A percentile compares a stretch with the other conserved stretches of the same genome.
These are phyloP conservation scores for Yarrowia keelungensis DNA, from an alignment of 805 yeast species.

Conservation along the genomic window DNA sequence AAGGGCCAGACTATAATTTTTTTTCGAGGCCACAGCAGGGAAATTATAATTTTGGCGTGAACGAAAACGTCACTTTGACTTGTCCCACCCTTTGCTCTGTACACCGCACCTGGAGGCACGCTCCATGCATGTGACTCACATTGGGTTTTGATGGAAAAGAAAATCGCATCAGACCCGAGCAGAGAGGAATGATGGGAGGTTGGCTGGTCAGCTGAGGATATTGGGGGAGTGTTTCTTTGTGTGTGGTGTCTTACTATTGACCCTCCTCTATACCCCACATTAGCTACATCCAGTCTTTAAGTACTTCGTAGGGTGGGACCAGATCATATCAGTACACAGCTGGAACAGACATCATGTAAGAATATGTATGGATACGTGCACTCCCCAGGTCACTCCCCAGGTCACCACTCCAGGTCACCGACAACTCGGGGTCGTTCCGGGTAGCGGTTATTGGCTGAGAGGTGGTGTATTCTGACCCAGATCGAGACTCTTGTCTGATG, in stretches of 20 bases:
- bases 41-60: slow-evolving; percentile 17
- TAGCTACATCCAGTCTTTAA: too few species aligned
- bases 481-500: neutral
- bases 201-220: too few species aligned
- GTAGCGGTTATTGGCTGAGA: slow-evolving; percentile 3
- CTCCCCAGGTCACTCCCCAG: slow-evolving; percentile 9
- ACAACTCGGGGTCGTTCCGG: slow-evolving; percentile 20
- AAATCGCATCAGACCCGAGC: slow-evolving; percentile 20
- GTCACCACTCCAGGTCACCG: slow-evolving; percentile 18
- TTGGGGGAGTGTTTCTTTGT: too few species aligned
- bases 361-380: neutral
- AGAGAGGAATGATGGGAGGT: neutral
- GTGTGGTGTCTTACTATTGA: too few species aligned
- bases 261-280: neutral
- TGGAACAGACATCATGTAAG: slow-evolving; percentile 4
- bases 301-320: neutral
- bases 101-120: neutral
- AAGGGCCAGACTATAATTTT: neutral
- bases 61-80: slow-evolving; percentile 29
- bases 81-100: slow-evolving; percentile 33
- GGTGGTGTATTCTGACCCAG: neutral
- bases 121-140: slow-evolving; percentile 30
- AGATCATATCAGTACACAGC: neutral
- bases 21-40: neutral
- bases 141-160: slow-evolving; percentile 6